Conservation (phyloP, 148 eudicot genomes). For the Vaccinium macrocarpon region DNA sequence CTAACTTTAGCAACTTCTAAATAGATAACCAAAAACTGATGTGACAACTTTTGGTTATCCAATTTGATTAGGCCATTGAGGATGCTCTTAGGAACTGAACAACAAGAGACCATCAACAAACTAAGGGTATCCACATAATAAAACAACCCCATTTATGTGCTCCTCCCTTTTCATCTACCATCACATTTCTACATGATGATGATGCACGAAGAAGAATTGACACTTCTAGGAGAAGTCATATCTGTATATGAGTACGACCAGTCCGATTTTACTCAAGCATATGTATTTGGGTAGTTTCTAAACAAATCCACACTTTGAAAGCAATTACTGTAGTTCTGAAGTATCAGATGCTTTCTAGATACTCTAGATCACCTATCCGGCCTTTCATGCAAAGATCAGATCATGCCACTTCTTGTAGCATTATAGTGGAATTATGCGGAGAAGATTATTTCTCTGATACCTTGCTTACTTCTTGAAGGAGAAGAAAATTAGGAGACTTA, state of each 20-base stretch:
- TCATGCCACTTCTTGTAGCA: neutral
- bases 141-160: neutral
- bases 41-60: no score
- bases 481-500: slow-evolving; percentile 5
- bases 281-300: neutral
- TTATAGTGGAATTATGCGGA: neutral
- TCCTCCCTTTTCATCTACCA: neutral
- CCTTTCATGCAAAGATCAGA: neutral
- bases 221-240: neutral
- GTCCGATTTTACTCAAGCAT: neutral
- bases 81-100: neutral
- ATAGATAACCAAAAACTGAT: no score
- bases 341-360: neutral
- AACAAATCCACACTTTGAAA: neutral
- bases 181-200: neutral
- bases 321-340: neutral
- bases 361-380: neutral
- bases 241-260: neutral
- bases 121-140: neutral
- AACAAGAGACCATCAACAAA: neutral
- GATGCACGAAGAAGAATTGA: neutral
- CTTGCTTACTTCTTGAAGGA: neutral
- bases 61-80: no score
- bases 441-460: neutral
- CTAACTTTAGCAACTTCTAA: no score